Percentiles rank a stretch among this genome's conserved stretches.
phyloP scores from a whole-genome alignment of 2,329 filamentous ascomycete species.

The Diplodia mutila region DNA sequence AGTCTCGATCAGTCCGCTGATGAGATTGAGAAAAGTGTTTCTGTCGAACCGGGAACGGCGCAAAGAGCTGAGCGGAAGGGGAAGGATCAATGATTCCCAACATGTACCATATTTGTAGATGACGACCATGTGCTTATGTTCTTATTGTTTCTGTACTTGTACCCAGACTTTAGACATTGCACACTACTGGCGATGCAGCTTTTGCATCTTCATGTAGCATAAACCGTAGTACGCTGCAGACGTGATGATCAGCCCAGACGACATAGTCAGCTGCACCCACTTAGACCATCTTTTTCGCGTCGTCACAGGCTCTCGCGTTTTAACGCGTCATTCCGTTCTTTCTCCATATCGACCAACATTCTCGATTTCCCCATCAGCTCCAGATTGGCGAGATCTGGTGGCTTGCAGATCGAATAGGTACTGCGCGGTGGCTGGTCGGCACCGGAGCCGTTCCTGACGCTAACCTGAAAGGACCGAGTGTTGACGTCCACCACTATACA shows the following conservation, averaged over 20 bases:
- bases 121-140: neutral
- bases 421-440: neutral
- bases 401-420: neutral
- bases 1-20: too few relatives aligned
- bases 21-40: too few relatives aligned
- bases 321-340: neutral
- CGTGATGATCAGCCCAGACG: neutral
- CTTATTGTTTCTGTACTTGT: neutral
- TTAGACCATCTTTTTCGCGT: neutral
- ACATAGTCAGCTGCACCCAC: neutral
- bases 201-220: neutral
- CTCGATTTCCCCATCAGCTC: neutral
- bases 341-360: neutral
- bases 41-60: neutral
- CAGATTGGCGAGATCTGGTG: slow-evolving; percentile 21
- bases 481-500: slow-evolving; percentile 14
- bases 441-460: slow-evolving; percentile 9
- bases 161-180: neutral
- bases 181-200: neutral
- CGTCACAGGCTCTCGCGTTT: too few relatives aligned
- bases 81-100: neutral
- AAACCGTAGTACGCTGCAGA: neutral
- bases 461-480: slow-evolving; percentile 8
- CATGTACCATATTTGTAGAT: neutral
- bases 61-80: neutral